Percentiles rank a stretch among this genome's conserved stretches.
Conservation (phyloP, 2,329 filamentous ascomycete genomes). For the Grosmannia huntii region DNA sequence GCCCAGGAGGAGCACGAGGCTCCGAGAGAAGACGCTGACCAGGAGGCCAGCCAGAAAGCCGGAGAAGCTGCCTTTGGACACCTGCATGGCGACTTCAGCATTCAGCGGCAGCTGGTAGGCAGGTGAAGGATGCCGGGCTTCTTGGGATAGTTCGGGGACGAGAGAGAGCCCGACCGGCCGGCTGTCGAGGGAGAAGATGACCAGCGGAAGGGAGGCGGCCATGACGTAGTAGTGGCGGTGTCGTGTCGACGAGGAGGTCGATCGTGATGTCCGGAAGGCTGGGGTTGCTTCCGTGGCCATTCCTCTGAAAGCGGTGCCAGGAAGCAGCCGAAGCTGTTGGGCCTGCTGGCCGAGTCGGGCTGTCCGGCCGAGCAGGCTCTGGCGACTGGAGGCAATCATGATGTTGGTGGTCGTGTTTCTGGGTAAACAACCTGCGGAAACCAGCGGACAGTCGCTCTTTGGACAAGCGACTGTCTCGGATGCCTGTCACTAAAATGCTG, state of each 20-base stretch:
- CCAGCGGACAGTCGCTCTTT: no score
- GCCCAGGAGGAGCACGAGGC: constrained; percentile 54
- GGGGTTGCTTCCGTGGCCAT: not conserved
- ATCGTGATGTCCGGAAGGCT: not conserved
- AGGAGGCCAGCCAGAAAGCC: constrained; percentile 52
- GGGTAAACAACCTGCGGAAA: no score
- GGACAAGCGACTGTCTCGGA: not conserved
- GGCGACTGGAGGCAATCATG: not conserved
- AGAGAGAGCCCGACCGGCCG: no score
- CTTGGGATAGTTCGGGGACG: no score
- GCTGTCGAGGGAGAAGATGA: not conserved
- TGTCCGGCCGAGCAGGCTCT: not conserved
- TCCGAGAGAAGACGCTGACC: constrained; percentile 57
- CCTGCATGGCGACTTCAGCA: constrained; percentile 29
- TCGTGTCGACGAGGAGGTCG: not conserved
- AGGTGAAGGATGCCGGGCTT: not conserved
- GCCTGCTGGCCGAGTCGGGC: not conserved
- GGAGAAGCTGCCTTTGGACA: constrained; percentile 41
- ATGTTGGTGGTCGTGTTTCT: not conserved
- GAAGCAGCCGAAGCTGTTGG: not conserved
- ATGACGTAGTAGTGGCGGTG: constrained; percentile 1
- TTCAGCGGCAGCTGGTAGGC: constrained; percentile 10
- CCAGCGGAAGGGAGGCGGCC: constrained; percentile 5
- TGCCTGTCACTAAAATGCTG: not conserved
- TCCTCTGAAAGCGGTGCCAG: not conserved